Evolutionary conservation across 2,329 filamentous ascomycete species (phyloP).

Genomic region (Coniella lustricola): DNA sequence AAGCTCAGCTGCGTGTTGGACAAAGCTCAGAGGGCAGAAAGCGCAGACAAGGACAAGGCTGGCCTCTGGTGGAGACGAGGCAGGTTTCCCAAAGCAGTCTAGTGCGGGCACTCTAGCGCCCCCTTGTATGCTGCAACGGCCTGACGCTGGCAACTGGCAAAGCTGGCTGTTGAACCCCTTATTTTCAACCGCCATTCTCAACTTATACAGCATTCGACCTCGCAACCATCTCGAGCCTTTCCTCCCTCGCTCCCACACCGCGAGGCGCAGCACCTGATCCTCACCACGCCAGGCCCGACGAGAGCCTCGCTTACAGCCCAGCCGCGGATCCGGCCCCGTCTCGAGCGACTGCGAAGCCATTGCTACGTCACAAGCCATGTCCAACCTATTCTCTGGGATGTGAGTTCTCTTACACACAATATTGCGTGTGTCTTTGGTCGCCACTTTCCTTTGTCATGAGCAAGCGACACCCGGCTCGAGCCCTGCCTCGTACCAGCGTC

Average conservation of each 20-base stretch:
- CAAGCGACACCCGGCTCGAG: neutral
- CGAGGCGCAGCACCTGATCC: neutral
- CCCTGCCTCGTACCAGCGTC: too few relatives aligned
- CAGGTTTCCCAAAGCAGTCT: neutral
- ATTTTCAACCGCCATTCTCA: neutral
- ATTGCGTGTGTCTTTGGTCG: constrained; percentile 1
- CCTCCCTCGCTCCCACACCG: neutral
- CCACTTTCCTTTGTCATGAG: neutral
- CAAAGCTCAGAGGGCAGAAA: neutral
- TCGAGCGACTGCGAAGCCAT: neutral
- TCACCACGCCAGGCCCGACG: neutral
- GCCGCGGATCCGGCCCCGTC: neutral
- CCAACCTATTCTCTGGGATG: constrained; percentile 57
- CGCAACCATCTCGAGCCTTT: neutral
- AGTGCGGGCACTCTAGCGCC: neutral
- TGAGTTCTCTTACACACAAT: constrained; percentile 33
- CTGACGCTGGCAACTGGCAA: too few relatives aligned
- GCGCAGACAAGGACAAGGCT: neutral
- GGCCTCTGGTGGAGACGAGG: neutral
- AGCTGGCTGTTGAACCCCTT: constrained; percentile 3
- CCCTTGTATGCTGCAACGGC: constrained; percentile 1
- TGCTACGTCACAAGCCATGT: constrained; percentile 35
- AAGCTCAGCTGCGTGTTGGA: neutral
- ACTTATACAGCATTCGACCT: constrained; percentile 3
- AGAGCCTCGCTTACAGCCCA: neutral